phyloP scores from a whole-genome alignment of 495 filamentous ascomycete species.

The Penicillium odoratum region DNA sequence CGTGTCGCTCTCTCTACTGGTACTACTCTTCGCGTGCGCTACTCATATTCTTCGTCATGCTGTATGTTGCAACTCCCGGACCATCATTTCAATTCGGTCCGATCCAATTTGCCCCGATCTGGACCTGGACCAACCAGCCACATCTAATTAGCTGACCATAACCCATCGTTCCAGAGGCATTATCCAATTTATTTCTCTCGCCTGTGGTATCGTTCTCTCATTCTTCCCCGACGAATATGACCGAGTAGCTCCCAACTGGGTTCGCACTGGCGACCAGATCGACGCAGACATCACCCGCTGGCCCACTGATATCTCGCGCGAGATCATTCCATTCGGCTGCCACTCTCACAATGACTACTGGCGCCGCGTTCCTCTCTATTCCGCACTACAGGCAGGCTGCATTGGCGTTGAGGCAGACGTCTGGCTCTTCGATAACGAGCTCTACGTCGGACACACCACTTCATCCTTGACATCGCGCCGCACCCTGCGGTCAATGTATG shows the following conservation, averaged over 20 bases:
- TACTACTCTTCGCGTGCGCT: conserved; percentile 23
- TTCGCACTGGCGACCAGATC: conserved; percentile 43
- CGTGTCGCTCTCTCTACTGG: conserved; percentile 13
- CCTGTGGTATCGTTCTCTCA: conserved; percentile 49
- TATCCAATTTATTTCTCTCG: conserved; percentile 51
- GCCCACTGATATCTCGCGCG: conserved; percentile 74
- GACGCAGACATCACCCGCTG: conserved; percentile 57
- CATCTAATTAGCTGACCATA: background rate
- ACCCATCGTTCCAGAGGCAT: conserved; percentile 34
- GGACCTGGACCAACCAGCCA: background rate
- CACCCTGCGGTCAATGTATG: conserved; percentile 56
- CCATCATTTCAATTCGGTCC: background rate
- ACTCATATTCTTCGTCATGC: conserved; percentile 37
- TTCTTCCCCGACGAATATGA: conserved; percentile 61
- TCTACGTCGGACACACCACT: conserved; percentile 59
- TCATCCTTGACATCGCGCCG: conserved; percentile 46
- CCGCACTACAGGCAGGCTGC: conserved; percentile 64
- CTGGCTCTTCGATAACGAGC: conserved; percentile 72
- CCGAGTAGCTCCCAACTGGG: conserved; percentile 45
- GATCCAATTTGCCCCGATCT: background rate
- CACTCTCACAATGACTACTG: conserved; percentile 90
- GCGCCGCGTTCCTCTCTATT: conserved; percentile 69
- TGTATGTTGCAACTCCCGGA: conserved; percentile 30
- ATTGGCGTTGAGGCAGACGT: conserved; percentile 81
- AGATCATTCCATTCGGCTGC: conserved; percentile 66